Evolutionary conservation across 2,329 filamentous ascomycete species (phyloP).

Genomic region (Arthrobotrys sinensis): DNA sequence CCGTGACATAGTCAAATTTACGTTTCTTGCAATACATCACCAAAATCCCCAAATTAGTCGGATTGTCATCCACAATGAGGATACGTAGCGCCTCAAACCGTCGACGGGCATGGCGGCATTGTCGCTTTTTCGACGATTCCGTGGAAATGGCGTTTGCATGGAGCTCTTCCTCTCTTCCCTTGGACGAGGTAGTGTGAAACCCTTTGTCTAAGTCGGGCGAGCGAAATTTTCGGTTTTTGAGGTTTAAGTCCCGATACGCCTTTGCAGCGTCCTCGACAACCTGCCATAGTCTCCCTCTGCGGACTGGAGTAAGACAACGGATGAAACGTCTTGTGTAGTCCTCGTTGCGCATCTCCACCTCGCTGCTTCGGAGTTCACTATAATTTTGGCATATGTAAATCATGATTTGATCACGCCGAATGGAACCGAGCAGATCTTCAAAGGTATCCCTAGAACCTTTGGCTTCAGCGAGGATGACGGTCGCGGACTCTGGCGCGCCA

Average conservation of each 20-base stretch:
- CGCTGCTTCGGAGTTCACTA: slow-evolving; percentile 31
- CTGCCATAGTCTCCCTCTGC: slow-evolving; percentile 46
- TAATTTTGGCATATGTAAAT: slow-evolving; percentile 56
- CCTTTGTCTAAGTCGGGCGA: background rate
- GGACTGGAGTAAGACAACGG: slow-evolving; percentile 45
- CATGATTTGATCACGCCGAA: slow-evolving; percentile 47
- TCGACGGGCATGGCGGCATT: slow-evolving; percentile 8
- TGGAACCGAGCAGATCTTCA: slow-evolving; percentile 32
- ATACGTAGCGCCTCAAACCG: slow-evolving; percentile 28
- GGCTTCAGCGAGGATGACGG: slow-evolving; percentile 41
- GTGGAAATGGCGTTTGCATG: slow-evolving; percentile 2
- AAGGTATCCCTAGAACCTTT: slow-evolving; percentile 33
- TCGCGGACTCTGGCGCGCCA: slow-evolving; percentile 20
- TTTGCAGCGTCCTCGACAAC: slow-evolving; percentile 38
- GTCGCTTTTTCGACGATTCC: slow-evolving; percentile 18
- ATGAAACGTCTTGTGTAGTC: slow-evolving; percentile 52
- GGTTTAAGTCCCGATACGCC: slow-evolving; percentile 26
- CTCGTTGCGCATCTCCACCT: slow-evolving; percentile 38
- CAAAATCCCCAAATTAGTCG: slow-evolving; percentile 71
- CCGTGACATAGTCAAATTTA: slow-evolving; percentile 68
- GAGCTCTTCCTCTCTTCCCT: background rate
- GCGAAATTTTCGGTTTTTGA: slow-evolving; percentile 8
- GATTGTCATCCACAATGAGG: slow-evolving; percentile 71
- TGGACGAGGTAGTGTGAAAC: background rate
- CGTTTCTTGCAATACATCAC: slow-evolving; percentile 70